These are phyloP conservation scores for Cryptococcus deneoformans DNA, from an alignment of 1,284 basidiomycete genomes.

Conservation along the genomic window DNA sequence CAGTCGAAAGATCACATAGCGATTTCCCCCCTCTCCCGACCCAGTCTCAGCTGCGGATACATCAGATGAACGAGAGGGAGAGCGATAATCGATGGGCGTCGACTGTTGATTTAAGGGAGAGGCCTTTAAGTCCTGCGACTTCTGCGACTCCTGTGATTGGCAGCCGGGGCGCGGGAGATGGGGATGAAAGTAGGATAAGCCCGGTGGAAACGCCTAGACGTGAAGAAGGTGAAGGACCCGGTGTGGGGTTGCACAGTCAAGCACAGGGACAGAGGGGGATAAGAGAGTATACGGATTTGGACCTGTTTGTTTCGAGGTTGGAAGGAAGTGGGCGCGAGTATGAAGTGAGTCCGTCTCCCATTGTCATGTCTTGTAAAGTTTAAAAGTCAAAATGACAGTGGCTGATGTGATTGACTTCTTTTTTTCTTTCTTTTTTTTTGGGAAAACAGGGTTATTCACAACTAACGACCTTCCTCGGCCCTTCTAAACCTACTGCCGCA, in stretches of 20 bases:
- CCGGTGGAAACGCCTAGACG: not conserved
- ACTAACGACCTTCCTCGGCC: slow-evolving; percentile 63
- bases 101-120: slow-evolving; percentile 5
- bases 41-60: no score
- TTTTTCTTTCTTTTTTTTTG: not conserved
- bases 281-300: slow-evolving; percentile 59
- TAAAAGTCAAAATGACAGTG: no score
- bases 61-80: not conserved
- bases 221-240: not conserved
- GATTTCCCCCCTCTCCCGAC: no score
- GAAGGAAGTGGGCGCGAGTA: slow-evolving; percentile 57
- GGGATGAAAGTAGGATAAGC: not conserved
- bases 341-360: slow-evolving; percentile 55
- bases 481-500: slow-evolving; percentile 50
- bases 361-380: no score
- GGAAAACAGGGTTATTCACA: slow-evolving; percentile 56
- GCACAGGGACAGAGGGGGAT: slow-evolving; percentile 1
- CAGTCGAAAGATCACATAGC: no score
- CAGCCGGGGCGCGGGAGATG: not conserved
- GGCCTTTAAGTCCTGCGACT: no score
- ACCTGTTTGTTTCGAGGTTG: slow-evolving; percentile 58
- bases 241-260: not conserved
- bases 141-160: slow-evolving; percentile 5
- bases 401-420: no score
- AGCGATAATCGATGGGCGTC: slow-evolving; percentile 4